A percentile compares a stretch with the other conserved stretches of the same genome.
These are phyloP conservation scores for Dunaliella primolecta DNA, from an alignment of 139 green algal genomes.

Conservation along the genomic window DNA sequence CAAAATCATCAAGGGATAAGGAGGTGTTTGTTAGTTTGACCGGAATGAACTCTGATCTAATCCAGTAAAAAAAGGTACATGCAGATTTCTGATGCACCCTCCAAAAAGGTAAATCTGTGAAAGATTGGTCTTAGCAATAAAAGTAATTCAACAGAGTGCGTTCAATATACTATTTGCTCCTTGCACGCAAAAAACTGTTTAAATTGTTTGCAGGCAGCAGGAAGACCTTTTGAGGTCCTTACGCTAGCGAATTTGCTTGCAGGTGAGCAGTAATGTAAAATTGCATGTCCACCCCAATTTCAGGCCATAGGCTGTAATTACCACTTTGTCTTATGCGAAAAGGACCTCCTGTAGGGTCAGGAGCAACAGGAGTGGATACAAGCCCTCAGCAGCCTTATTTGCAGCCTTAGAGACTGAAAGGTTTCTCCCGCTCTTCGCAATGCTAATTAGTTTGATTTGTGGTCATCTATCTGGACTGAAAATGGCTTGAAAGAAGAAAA, in stretches of 20 bases:
- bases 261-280: background rate
- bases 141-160: background rate
- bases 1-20: background rate
- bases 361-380: no score
- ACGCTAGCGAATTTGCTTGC: background rate
- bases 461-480: no score
- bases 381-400: no score
- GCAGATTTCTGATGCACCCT: background rate
- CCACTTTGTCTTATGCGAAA: background rate
- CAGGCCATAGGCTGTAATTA: no score
- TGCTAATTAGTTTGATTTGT: background rate
- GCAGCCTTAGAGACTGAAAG: no score
- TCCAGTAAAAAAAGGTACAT: no score
- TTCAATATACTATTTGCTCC: background rate
- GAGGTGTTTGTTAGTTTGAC: no score
- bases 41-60: no score
- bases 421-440: background rate
- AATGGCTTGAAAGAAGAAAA: no score
- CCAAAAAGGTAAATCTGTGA: background rate
- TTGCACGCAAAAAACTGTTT: background rate
- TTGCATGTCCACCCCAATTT: background rate
- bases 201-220: background rate
- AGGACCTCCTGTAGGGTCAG: background rate
- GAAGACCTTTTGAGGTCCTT: background rate
- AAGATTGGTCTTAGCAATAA: background rate